Conservation (phyloP, 495 filamentous ascomycete species). For the Daldinia decipiens region DNA sequence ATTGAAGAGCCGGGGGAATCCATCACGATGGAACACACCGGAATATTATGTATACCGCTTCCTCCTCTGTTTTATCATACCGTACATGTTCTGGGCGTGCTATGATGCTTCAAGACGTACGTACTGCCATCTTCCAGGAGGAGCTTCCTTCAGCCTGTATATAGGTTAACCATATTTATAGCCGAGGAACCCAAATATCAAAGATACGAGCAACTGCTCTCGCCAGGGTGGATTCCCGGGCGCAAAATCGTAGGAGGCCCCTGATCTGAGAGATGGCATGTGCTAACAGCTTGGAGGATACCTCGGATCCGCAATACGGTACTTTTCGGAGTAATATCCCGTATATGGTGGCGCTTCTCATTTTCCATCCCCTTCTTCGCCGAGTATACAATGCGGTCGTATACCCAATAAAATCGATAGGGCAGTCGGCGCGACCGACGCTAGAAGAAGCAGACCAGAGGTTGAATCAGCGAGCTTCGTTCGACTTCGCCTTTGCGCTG, state of each 20-base stretch:
- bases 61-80: conserved; percentile 72
- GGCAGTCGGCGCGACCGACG: conserved; percentile 44
- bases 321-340: conserved; percentile 88
- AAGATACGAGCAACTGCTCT: conserved; percentile 75
- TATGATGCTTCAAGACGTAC: conserved; percentile 88
- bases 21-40: conserved; percentile 80
- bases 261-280: background rate
- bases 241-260: conserved; percentile 78
- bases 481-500: conserved; percentile 84
- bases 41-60: conserved; percentile 89
- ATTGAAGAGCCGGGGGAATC: conserved; percentile 57
- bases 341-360: conserved; percentile 74
- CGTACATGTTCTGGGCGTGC: conserved; percentile 90
- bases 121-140: conserved; percentile 32
- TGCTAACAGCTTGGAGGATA: conserved; percentile 67
- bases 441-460: conserved; percentile 69
- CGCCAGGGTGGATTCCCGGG: conserved; percentile 92
- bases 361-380: conserved; percentile 81
- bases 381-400: conserved; percentile 68
- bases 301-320: conserved; percentile 89
- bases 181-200: conserved; percentile 83
- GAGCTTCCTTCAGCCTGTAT: background rate
- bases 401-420: conserved; percentile 40
- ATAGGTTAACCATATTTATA: conserved; percentile 49
- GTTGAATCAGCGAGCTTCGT: conserved; percentile 78